These are phyloP conservation scores for Tolypocladium amazonense DNA, from an alignment of 2,329 filamentous ascomycete species.

Conservation along the genomic window DNA sequence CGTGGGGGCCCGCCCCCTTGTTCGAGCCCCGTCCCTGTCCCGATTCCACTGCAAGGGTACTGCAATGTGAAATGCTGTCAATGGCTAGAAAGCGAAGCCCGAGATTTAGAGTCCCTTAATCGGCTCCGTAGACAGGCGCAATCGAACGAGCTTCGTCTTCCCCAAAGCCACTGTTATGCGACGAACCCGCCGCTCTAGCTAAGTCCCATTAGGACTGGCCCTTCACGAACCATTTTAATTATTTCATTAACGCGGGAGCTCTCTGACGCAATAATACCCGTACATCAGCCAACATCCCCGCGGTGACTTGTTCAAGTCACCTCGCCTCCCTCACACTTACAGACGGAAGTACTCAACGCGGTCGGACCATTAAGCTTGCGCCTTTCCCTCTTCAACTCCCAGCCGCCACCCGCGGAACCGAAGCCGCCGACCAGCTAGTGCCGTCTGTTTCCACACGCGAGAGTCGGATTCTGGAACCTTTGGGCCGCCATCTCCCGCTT, in stretches of 20 bases:
- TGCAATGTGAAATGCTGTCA: not conserved
- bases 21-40: not conserved
- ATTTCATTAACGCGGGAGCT: too few relatives aligned
- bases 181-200: not conserved
- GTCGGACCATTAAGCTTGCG: not conserved
- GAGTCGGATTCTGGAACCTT: not conserved
- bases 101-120: constrained; percentile 1
- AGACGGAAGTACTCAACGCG: not conserved
- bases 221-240: not conserved
- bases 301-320: not conserved
- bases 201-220: not conserved
- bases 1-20: not conserved
- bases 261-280: not conserved
- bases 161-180: not conserved
- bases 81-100: not conserved
- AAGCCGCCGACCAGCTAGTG: constrained; percentile 2
- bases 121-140: not conserved
- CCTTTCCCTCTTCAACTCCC: not conserved
- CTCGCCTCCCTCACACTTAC: not conserved
- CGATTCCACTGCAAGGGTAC: not conserved
- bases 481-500: constrained; percentile 1
- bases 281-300: not conserved
- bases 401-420: constrained; percentile 1
- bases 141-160: not conserved
- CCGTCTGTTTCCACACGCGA: constrained; percentile 1